Conservation (phyloP, 2,329 filamentous ascomycete genomes). For the Ceratocystis huliohia region DNA sequence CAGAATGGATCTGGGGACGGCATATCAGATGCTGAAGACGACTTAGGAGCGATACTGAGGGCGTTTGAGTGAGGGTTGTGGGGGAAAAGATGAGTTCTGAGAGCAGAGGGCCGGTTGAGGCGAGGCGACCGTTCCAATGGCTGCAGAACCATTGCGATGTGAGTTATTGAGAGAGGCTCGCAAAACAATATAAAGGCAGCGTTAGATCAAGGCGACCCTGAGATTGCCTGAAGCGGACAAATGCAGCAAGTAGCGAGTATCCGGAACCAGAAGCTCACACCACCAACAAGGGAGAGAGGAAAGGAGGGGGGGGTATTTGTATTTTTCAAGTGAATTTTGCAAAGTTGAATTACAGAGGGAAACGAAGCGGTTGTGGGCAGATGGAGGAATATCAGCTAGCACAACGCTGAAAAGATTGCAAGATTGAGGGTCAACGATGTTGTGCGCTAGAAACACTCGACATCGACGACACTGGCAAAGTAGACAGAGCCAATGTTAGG, state of each 20-base stretch:
- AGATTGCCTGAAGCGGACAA: not conserved
- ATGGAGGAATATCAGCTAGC: not conserved
- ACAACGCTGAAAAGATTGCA: too few relatives aligned
- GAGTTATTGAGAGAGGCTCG: not conserved
- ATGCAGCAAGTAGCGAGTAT: not conserved
- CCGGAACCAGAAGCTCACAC: not conserved
- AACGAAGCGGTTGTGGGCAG: not conserved
- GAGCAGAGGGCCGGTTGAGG: constrained; percentile 2
- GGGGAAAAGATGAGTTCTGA: not conserved
- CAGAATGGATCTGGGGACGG: not conserved
- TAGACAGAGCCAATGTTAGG: not conserved
- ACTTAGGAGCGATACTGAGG: not conserved
- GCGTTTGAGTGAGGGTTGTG: not conserved
- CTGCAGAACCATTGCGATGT: not conserved
- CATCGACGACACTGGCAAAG: not conserved
- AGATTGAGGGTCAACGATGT: not conserved
- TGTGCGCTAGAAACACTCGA: not conserved
- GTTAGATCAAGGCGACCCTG: not conserved
- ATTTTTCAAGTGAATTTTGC: not conserved
- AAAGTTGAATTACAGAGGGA: not conserved
- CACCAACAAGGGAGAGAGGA: not conserved
- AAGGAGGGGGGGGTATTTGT: not conserved
- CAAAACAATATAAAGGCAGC: not conserved
- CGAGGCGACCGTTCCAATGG: constrained; percentile 1
- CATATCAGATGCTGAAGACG: not conserved